Conservation (phyloP, 1,139 yeast species). For the Candida frijolesensis region DNA sequence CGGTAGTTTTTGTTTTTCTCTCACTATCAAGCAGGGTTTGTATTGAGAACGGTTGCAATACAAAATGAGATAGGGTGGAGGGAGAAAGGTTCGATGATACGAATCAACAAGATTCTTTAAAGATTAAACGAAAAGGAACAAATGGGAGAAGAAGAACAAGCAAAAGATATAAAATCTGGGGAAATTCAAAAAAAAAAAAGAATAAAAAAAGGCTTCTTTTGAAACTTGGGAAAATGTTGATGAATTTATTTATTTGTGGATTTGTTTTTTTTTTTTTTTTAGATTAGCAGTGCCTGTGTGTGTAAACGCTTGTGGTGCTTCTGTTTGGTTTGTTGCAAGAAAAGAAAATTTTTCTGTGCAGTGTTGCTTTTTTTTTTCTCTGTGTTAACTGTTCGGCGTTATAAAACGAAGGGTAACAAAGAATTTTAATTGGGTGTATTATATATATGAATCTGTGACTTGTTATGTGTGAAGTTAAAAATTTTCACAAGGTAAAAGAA, state of each 20-base stretch:
- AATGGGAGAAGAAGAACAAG: background rate
- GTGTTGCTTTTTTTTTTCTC: background rate
- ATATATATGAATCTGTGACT: background rate
- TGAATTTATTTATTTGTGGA: slow-evolving; percentile 1
- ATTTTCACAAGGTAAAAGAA: slow-evolving; percentile 4
- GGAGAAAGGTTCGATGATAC: background rate
- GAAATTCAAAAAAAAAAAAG: background rate
- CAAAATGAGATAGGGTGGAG: background rate
- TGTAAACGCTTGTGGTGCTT: background rate
- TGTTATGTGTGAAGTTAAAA: background rate
- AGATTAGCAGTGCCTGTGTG: no score
- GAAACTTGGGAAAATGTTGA: slow-evolving; percentile 3
- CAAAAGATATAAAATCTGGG: slow-evolving; percentile 1
- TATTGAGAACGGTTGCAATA: background rate
- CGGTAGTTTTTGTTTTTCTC: background rate
- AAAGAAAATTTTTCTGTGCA: background rate
- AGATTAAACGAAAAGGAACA: background rate
- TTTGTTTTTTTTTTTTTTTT: background rate
- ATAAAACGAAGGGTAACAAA: background rate
- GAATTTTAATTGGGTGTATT: background rate
- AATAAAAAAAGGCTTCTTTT: background rate
- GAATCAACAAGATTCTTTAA: background rate
- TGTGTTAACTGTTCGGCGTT: background rate
- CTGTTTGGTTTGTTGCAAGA: background rate
- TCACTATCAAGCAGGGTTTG: slow-evolving; percentile 4